Base-by-base conservation (phyloP, 2,329 filamentous ascomycete genomes). In the Boeremia exigua region DNA sequence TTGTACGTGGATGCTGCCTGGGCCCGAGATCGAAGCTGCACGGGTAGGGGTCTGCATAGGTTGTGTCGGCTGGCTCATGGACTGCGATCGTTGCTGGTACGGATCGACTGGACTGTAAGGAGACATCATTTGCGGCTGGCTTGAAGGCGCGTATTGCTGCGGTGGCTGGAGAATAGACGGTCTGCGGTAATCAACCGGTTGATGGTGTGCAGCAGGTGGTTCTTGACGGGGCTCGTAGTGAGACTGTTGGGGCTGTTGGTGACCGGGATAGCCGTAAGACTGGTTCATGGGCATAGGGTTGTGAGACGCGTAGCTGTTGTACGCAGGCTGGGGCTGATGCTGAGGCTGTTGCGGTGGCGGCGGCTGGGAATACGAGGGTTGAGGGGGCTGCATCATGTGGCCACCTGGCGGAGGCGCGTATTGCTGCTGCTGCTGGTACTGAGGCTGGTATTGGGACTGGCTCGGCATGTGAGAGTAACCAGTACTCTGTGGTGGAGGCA, bases 171-270 rank as follows among this genome's bases (percentile, higher is more conserved):
- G 60, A 30, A 77, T 59, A n/a, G 78, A 78, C 12, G 73, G 61
- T 10, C 77, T 75, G 32, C 77, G 77, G 61, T 76, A 77, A 30
- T 79, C 78, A 7, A 67, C 58, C 29, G 72, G 66, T 25, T 70
- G 68, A 17, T 68, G 51, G 53, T 78, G 79, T 12, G 79, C 78
- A 11, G 76, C 62, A 42, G 74, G 15, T 6, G 66, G 74, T 38
- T 75, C 71, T 49, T 77, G 77, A 19, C 77, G 75, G 34, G 71
- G 72, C 32, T 74, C 75, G 58, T 78, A 79, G 39, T 76, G 77
- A 6, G 70, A 62, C 54, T 62, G 59, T 47, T 71, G 68, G 14
- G 50, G 30, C 25, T 55, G 53, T 1, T 49, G 52, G 56, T 76
- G 76, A 58, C 58, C 70, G 50, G 67, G 74, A 59, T 80, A 80